Percentiles rank a stretch among this genome's conserved stretches.
Conservation (phyloP, 768 basidiomycete genomes). For the Boletus speciosus region DNA sequence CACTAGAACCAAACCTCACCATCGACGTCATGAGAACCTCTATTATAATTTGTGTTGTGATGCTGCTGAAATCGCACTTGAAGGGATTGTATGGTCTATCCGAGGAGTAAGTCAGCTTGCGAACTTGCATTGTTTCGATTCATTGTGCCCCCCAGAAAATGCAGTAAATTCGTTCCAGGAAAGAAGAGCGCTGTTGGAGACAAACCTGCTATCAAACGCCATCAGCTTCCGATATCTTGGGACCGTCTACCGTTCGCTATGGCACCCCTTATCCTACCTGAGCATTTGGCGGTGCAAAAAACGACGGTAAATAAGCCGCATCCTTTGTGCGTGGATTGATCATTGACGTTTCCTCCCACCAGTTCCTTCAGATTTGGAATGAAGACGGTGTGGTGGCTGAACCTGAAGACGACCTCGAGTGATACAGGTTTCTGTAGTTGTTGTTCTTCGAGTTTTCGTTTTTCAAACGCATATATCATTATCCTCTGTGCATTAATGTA, state of each 20-base stretch:
- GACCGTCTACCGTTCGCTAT: slow-evolving; percentile 68
- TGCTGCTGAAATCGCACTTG: slow-evolving; percentile 84
- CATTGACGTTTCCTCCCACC: slow-evolving; percentile 1
- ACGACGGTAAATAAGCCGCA: slow-evolving; percentile 47
- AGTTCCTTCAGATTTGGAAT: slow-evolving; percentile 81
- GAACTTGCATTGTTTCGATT: not conserved
- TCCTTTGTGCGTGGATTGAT: slow-evolving; percentile 1
- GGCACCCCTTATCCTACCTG: slow-evolving; percentile 53
- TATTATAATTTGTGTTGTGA: slow-evolving; percentile 76
- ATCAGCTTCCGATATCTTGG: slow-evolving; percentile 66
- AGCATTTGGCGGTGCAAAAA: slow-evolving; percentile 63
- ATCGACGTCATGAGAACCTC: slow-evolving; percentile 56
- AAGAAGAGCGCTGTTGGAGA: slow-evolving; percentile 93
- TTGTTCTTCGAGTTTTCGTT: not conserved
- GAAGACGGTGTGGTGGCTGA: slow-evolving; percentile 75
- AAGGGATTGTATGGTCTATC: slow-evolving; percentile 80
- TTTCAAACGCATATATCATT: slow-evolving; percentile 24
- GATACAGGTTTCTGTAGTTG: slow-evolving; percentile 2
- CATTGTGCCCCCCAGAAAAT: slow-evolving; percentile 61
- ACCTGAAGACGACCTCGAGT: slow-evolving; percentile 47
- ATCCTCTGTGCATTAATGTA: slow-evolving; percentile 28
- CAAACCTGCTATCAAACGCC: slow-evolving; percentile 63
- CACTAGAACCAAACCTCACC: slow-evolving; percentile 7
- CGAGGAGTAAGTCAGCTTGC: slow-evolving; percentile 69
- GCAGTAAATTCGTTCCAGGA: slow-evolving; percentile 76